Percentiles rank a stretch among this genome's conserved stretches.
phyloP scores from a whole-genome alignment of 768 basidiomycete genomes.

The Podaxis carcinomalis region DNA sequence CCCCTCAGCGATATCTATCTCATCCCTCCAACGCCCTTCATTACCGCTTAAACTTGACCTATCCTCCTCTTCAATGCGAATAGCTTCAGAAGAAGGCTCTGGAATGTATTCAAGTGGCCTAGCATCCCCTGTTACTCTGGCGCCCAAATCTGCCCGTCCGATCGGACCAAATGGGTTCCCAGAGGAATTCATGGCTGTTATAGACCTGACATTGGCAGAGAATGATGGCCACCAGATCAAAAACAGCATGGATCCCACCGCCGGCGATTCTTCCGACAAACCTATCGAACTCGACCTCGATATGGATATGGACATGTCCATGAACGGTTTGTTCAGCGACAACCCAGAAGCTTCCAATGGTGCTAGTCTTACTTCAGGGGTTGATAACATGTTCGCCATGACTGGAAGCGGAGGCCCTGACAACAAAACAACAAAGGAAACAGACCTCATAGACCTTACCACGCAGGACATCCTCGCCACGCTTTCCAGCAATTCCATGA shows the following conservation, averaged over 20 bases:
- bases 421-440: slow-evolving; percentile 5
- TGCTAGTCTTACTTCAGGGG: slow-evolving; percentile 9
- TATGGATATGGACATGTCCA: slow-evolving; percentile 60
- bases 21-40: slow-evolving; percentile 68
- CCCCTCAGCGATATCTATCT: slow-evolving; percentile 75
- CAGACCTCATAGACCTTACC: slow-evolving; percentile 16
- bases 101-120: slow-evolving; percentile 55
- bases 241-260: slow-evolving; percentile 23
- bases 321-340: slow-evolving; percentile 56
- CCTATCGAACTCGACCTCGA: slow-evolving; percentile 81
- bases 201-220: slow-evolving; percentile 55
- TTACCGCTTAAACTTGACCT: slow-evolving; percentile 79
- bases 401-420: background rate
- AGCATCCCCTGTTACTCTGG: slow-evolving; percentile 77
- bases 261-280: slow-evolving; percentile 70
- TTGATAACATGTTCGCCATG: slow-evolving; percentile 22
- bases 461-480: slow-evolving; percentile 12
- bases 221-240: slow-evolving; percentile 12
- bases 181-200: slow-evolving; percentile 64
- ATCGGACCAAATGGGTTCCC: slow-evolving; percentile 50
- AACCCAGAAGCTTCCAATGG: slow-evolving; percentile 27
- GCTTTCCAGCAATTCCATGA: slow-evolving; percentile 1
- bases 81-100: slow-evolving; percentile 64
- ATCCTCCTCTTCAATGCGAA: slow-evolving; percentile 61
- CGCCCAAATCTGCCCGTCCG: slow-evolving; percentile 72